Conservation (phyloP, 768 basidiomycete genomes). For the Russula dissimulans region DNA sequence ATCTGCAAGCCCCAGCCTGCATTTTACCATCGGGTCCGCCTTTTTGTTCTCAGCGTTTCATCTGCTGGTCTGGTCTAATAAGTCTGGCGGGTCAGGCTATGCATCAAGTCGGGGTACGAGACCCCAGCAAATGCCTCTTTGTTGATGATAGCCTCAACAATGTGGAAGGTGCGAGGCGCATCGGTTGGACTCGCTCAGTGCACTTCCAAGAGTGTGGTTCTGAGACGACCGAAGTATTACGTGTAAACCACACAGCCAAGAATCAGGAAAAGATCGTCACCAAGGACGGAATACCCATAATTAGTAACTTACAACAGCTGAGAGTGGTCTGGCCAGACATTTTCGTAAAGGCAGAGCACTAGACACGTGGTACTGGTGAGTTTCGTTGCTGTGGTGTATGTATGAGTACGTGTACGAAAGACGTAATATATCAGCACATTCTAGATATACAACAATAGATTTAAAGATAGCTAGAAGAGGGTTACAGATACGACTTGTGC, state of each 20-base stretch:
- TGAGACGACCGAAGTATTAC: slow-evolving; percentile 55
- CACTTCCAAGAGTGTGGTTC: slow-evolving; percentile 69
- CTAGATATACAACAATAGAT: slow-evolving; percentile 33
- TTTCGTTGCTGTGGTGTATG: not conserved
- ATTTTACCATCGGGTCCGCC: slow-evolving; percentile 52
- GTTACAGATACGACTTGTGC: slow-evolving; percentile 70
- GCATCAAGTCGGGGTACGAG: slow-evolving; percentile 45
- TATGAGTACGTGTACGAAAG: not conserved
- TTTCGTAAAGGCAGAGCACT: slow-evolving; percentile 35
- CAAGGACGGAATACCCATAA: slow-evolving; percentile 40
- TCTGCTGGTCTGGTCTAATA: not conserved
- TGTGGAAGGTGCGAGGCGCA: slow-evolving; percentile 50
- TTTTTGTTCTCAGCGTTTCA: not conserved
- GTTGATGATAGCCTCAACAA: slow-evolving; percentile 70
- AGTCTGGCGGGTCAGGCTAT: slow-evolving; percentile 45
- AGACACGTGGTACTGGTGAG: not conserved
- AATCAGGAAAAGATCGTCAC: slow-evolving; percentile 31
- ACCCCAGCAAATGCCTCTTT: slow-evolving; percentile 68
- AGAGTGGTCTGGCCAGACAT: slow-evolving; percentile 67
- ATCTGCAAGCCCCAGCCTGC: slow-evolving; percentile 73
- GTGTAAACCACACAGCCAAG: slow-evolving; percentile 35
- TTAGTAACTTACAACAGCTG: slow-evolving; percentile 56
- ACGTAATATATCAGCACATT: not conserved
- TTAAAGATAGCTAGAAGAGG: slow-evolving; percentile 38
- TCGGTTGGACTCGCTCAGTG: slow-evolving; percentile 67